phyloP scores from a whole-genome alignment of 345 rosid genomes.

The Syzygium aqueum region DNA sequence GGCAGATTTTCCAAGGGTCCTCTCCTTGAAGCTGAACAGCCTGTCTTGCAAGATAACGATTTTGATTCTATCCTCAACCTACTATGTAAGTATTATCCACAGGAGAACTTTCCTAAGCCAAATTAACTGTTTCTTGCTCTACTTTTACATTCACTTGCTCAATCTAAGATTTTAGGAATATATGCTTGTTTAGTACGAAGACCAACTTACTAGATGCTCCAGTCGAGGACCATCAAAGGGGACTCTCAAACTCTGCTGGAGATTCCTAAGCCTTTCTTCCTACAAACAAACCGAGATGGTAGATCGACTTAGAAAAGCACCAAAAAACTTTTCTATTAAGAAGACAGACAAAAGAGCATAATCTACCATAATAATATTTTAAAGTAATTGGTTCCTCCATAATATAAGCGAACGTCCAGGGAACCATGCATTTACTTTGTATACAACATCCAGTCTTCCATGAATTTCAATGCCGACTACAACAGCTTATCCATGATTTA shows the following conservation, averaged over 20 bases:
- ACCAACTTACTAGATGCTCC: conserved; percentile 68
- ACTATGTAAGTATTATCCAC: not conserved
- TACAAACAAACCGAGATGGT: conserved; percentile 8
- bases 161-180: not conserved
- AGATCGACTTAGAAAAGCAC: not conserved
- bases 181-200: not conserved
- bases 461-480: not conserved
- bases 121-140: not conserved
- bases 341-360: not conserved
- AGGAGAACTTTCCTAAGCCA: not conserved
- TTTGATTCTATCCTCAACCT: not conserved
- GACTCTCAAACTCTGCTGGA: conserved; percentile 58
- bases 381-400: not conserved
- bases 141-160: not conserved
- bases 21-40: not conserved
- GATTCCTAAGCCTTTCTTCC: conserved; percentile 74
- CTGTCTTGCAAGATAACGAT: not conserved
- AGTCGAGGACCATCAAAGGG: conserved; percentile 77
- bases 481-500: too few species aligned
- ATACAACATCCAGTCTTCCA: not conserved
- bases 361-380: not conserved
- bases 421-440: not conserved
- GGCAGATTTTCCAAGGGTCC: too few species aligned
- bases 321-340: not conserved
- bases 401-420: not conserved